Evolutionary conservation across 805 yeast genomes (phyloP), one percentile per base, ranked within the genome.

Genomic region (Wickerhamomyces queroliae): DNA sequence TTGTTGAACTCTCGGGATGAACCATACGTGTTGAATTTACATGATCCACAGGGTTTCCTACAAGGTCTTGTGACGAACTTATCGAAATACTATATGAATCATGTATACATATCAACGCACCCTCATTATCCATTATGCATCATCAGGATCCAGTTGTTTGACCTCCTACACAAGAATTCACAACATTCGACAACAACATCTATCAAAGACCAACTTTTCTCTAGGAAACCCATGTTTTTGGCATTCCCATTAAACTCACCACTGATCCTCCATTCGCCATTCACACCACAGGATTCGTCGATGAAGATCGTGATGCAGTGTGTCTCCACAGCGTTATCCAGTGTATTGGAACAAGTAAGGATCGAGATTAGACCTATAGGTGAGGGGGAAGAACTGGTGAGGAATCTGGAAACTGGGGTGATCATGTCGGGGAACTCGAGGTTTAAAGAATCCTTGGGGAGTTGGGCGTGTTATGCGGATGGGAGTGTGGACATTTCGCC

Each of bases 401-500:
- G 55, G 41, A 74, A 80, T 2, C 55, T 83, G 28, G 75, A 74
- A 30, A 64, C 82, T 1, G 73, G 78, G 64, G 77, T 72, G 45
- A 64, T 79, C 2, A 51, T 80, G 12, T 69, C 74, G 40, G 89
- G 90, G 3, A 70, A 69, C 18, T 78, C 89, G 1, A 61, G 90
- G 38, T 74, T 74, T 48, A 69, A 81, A 1, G 63, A 72, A 22
- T 69, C 89, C 9, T 52, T 81, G 39, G 95, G 91, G 0, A 67
- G 76, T 7, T 86, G 95, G 95, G 55, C 75, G 0, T 74, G 81
- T 0, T 86, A 83, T 56, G 91, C 95, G 0, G 78, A 79, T 47
- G 78, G 78, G 0, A 62, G 67, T 1, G 75, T 78, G 7, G 95
- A 86, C 56, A 66, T 72, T 3, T 71, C 80, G 1, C 90, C 95